phyloP scores from a whole-genome alignment of 345 rosid species.

The Linum lewisii region DNA sequence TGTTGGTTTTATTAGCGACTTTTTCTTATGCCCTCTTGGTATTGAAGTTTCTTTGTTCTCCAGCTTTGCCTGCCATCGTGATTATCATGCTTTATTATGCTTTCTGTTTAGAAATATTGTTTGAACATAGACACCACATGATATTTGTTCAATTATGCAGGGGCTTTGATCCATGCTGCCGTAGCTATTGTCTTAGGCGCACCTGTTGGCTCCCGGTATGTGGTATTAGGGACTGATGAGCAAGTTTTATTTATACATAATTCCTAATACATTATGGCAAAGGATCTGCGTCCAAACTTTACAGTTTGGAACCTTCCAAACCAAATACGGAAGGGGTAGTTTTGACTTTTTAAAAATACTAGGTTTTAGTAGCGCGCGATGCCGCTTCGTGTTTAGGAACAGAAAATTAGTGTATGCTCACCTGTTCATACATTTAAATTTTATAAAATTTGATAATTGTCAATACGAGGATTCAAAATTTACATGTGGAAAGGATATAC shows the following conservation, averaged over 20 bases:
- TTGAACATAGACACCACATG: not conserved
- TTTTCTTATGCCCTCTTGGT: not conserved
- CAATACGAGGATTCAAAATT: no score
- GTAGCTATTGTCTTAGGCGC: conserved; percentile 85
- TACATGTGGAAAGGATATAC: no score
- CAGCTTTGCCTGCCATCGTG: not conserved
- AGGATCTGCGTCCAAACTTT: no score
- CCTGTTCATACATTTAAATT: no score
- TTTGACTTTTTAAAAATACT: no score
- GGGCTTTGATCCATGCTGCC: conserved; percentile 58
- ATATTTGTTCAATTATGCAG: conserved; percentile 25
- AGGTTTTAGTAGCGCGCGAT: no score
- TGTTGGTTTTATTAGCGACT: not conserved
- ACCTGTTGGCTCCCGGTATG: conserved; percentile 69
- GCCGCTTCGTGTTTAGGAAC: no score
- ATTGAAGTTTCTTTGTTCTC: not conserved
- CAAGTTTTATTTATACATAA: not conserved
- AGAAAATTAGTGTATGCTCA: no score
- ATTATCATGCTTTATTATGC: not conserved
- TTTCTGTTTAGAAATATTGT: not conserved
- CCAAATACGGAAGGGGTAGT: no score
- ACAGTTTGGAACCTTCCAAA: no score
- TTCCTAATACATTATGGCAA: no score
- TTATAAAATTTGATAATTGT: no score
- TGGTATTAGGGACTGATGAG: conserved; percentile 13